Evolutionary conservation across 306 rosid genomes (phyloP).

Genomic region (Medicago arabica): DNA sequence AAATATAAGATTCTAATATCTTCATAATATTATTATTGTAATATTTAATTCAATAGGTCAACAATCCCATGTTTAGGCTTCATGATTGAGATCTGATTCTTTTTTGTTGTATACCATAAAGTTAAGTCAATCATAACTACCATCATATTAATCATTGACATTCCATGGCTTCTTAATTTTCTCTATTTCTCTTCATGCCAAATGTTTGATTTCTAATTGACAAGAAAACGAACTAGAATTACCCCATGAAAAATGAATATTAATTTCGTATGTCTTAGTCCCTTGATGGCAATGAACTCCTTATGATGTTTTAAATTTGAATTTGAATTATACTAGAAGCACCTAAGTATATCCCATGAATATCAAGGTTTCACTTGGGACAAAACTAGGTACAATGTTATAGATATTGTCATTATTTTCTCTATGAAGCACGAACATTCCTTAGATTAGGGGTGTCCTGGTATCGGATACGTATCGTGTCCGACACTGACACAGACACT

Average conservation of each 20-base stretch:
- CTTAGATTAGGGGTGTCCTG: too few species aligned
- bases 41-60: constrained; percentile 15
- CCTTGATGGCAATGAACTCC: background rate
- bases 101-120: background rate
- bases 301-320: background rate
- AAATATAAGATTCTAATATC: too few species aligned
- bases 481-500: too few species aligned
- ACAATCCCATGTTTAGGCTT: constrained; percentile 17
- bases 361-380: too few species aligned
- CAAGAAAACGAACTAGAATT: too few species aligned
- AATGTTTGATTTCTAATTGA: background rate
- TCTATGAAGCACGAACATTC: too few species aligned
- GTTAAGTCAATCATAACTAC: background rate
- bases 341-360: background rate
- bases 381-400: too few species aligned
- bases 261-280: background rate
- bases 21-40: background rate
- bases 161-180: constrained; percentile 5
- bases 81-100: constrained; percentile 5
- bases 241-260: background rate
- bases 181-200: background rate
- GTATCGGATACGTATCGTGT: too few species aligned
- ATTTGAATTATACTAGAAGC: background rate
- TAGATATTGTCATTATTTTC: too few species aligned
- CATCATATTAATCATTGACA: background rate